Base-by-base conservation (phyloP, 441 rosid genomes). In the Hypseocharis bilobata region DNA sequence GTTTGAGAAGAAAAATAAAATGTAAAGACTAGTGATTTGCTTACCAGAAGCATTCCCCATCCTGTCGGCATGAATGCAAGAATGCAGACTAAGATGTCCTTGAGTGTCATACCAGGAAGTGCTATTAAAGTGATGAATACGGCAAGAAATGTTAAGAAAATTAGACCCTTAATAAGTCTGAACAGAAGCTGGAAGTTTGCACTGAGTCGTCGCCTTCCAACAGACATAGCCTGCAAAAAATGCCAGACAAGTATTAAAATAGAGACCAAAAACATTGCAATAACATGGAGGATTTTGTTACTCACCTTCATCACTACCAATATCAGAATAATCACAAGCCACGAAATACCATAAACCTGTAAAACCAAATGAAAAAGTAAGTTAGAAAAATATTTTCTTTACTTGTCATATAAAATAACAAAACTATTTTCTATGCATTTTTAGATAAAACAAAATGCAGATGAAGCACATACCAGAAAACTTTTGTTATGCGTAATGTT, bases 121-220 rank as follows among this genome's bases (percentile, higher is more conserved):
- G 84, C 82, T 62, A 93, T 88, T 47, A 93, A 71, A 74, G 87
- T 78, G 19, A 80, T 86, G 0, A 91, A 78, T n/a, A 81, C 78
- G 56, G 82, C 88, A 56, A 86, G 60, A 11, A 45, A 79, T n/a
- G 96, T 96, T 1, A 85, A 66, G 69, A 91, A 91, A 38, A 91
- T 84, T 60, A 89, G 72, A 47, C 89, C 55, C 73, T 91, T 93
- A 6, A 89, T 78, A 6, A 93, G 88, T 76, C 99, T 81, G 84
- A 93, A 93, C 93, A 93, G 81, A 27, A 93, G 86, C 78, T 93
- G 99, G 73, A 91, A 93, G 78, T 93, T 97, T 3, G 96, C 99
- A 57, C 97, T 87, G 72, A 93, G 89, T 66, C 82, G 89, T 85
- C 85, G 91, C 74, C 97, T 83, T 14, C 99, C 99, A 95, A 87